Base-by-base conservation (phyloP, 2,329 filamentous ascomycete genomes). In the Cladobotryum mycophilum region DNA sequence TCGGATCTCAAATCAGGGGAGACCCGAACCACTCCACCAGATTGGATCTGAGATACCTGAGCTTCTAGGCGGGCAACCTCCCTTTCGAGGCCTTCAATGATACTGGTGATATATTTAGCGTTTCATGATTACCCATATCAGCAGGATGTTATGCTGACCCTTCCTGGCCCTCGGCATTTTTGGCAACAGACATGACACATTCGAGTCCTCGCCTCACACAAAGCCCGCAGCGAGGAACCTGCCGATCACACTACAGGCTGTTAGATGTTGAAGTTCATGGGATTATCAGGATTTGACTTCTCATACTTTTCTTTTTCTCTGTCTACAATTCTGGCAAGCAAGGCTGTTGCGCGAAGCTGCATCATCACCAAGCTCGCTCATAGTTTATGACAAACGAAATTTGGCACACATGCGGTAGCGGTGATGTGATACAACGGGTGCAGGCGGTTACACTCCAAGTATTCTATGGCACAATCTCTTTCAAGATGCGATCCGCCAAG, bases 281-380 rank as follows among this genome's bases (percentile, higher is more conserved):
- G 36, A 12, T 6, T n/a, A 2, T 38, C 17, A n/a, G 13, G 0
- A 11, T 13, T 7, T 18, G 17, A 12, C 13, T 33, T 15, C 4
- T 12, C 8, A 34, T 42, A 51, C 48, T 20, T 45, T 51, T 36
- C 48, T 47, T 40, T 51, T 51, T 18, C 43, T 46, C 12, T 37
- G 48, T 35, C 48, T 41, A 43, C 48, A 51, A n/a, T 51, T 51
- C 18, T 43, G 43, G 15, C 48, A 51, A 5, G 48, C 48, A 9
- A 51, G 43, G 13, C 48, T 43, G 17, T 36, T 42, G 8, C 43
- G 48, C 22, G 43, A 51, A n/a, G 15, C 33, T 6, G 12, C 33
- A 30, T 14, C 18, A 41, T 43, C 43, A 25, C 9, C 17, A 5
- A n/a, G 4, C 3, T 22, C 30, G 15, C 15, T 38, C 48, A 51